These are phyloP conservation scores for Neurospora intermedia DNA, from an alignment of 495 filamentous ascomycete species.

Conservation along the genomic window DNA sequence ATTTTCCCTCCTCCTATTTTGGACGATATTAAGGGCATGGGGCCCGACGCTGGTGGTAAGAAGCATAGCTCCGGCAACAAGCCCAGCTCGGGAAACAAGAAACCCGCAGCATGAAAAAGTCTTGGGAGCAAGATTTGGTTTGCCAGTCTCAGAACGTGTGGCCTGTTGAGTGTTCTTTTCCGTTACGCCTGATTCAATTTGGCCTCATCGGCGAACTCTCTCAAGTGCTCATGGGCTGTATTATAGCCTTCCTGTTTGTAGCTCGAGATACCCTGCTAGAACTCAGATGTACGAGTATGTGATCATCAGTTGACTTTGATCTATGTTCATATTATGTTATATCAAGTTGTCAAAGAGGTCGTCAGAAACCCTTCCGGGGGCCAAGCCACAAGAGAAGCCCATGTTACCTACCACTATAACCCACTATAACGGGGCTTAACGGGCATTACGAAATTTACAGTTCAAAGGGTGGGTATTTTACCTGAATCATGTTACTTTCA, in stretches of 20 bases:
- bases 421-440: background rate
- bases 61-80: background rate
- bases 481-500: background rate
- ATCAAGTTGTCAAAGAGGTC: background rate
- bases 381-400: background rate
- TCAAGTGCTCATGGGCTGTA: background rate
- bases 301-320: background rate
- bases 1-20: constrained; percentile 29
- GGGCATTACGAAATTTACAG: background rate
- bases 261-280: background rate
- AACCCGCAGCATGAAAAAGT: background rate
- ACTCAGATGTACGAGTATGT: background rate
- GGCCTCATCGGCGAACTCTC: background rate
- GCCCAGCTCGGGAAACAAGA: background rate
- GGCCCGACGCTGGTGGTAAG: background rate
- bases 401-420: background rate
- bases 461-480: background rate
- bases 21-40: constrained; percentile 14
- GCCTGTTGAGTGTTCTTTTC: background rate
- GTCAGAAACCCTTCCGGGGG: background rate
- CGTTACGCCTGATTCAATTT: background rate
- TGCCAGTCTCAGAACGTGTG: background rate
- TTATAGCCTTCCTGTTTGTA: background rate
- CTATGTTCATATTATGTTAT: background rate
- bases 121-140: background rate